Base-by-base conservation (phyloP, 176 grass and related monocot species). In the Oryza brachyantha region DNA sequence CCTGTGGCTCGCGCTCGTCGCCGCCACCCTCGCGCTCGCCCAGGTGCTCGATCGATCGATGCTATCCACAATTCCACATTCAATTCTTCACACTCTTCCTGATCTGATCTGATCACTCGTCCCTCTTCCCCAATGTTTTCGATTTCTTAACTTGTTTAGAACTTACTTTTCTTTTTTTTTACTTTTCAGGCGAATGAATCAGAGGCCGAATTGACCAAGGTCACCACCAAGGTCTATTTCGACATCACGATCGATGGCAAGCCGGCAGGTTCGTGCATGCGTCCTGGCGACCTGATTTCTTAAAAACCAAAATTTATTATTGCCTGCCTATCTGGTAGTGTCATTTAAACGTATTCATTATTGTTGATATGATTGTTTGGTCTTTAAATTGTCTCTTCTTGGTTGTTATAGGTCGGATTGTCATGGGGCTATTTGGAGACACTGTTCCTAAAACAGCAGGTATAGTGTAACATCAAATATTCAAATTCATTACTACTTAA, bases 371-470 rank as follows among this genome's bases (percentile, higher is more conserved):
- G n/a, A 35, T 3, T 14, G 5, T 9, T 9, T 63, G 26, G 4
- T 31, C 22, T 35, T 82, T 79, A 55, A 24, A 72, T 68, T 64
- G 67, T 19, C 10, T 59, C 54, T 82, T 13, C n/a, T 91, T 72
- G 35, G 59, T 38, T 87, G 0, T 72, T 32, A 72, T 48, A 97
- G 96, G 96, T 84, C 96, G 96, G 63, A 34, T 99, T 89, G 92
- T 95, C 66, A 95, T 99, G 66, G 96, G 96, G 27, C 88, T 99
- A 79, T 99, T 95, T 8, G 96, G 96, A 12, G 94, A 95, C 0
- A 82, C 96, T 57, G 96, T 99, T 55, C 96, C 96, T 65, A 99
- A 95, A 81, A 99, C 96, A 68, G 96, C 92, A 74, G 96, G 96
- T 99, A 93, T 42, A 55, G 92, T 99, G 91, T 42, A 55, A 55